Conservation (phyloP, 2,329 filamentous ascomycete genomes). For the Alternaria longipes region DNA sequence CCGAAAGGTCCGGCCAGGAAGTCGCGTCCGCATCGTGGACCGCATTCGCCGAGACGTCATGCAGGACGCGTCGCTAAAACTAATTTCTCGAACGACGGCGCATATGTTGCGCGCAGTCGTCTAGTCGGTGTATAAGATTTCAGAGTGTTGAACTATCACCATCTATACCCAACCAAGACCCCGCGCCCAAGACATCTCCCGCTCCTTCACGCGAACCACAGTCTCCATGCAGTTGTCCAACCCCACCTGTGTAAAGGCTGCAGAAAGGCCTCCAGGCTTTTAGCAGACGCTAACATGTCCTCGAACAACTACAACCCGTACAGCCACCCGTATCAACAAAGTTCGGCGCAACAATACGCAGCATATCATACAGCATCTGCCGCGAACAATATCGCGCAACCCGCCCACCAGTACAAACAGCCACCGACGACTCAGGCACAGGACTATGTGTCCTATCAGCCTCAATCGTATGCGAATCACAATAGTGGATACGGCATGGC, state of each 20-base stretch:
- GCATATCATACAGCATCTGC: constrained; percentile 38
- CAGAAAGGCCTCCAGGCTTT: constrained; percentile 4
- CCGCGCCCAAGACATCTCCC: neutral
- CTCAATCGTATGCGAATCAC: constrained; percentile 32
- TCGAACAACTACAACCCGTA: constrained; percentile 41
- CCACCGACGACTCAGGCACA: constrained; percentile 32
- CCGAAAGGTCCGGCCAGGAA: constrained; percentile 5
- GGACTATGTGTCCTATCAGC: constrained; percentile 42
- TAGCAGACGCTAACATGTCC: constrained; percentile 30
- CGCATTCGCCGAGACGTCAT: neutral
- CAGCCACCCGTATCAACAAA: constrained; percentile 41
- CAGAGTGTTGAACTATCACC: neutral
- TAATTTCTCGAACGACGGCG: neutral
- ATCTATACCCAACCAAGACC: neutral
- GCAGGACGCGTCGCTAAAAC: constrained; percentile 17
- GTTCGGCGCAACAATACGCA: constrained; percentile 40
- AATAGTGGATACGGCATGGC: constrained; percentile 29
- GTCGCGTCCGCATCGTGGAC: neutral
- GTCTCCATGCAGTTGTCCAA: constrained; percentile 14
- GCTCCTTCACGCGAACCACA: constrained; percentile 8
- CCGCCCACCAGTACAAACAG: constrained; percentile 40
- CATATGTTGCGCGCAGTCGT: neutral
- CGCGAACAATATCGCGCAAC: constrained; percentile 34
- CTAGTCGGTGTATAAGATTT: neutral
- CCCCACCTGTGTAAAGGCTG: constrained; percentile 9